Evolutionary conservation across 2,329 filamentous ascomycete genomes (phyloP).

Genomic region (Colletotrichum navitas): DNA sequence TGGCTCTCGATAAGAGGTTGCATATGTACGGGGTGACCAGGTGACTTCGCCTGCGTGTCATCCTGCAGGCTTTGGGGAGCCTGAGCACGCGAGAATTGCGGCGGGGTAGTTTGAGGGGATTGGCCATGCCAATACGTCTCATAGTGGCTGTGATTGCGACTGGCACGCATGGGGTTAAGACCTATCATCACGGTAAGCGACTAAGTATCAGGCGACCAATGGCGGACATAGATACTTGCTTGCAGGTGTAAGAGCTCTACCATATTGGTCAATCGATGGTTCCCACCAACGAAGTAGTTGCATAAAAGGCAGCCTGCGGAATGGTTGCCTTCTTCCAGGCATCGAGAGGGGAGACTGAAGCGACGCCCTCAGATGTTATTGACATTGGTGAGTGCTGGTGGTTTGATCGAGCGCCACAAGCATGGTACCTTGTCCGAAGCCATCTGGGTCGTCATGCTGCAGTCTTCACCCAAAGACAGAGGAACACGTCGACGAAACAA

Average conservation of each 20-base stretch:
- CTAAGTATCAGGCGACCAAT: neutral
- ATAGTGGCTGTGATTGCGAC: neutral
- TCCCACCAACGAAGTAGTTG: neutral
- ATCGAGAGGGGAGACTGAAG: neutral
- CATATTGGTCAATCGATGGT: neutral
- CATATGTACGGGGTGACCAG: neutral
- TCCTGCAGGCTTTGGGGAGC: neutral
- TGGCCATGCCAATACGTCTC: neutral
- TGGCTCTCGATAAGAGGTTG: neutral
- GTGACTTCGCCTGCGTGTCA: neutral
- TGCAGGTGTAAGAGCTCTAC: neutral
- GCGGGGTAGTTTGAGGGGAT: neutral
- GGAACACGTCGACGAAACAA: neutral
- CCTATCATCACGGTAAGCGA: neutral
- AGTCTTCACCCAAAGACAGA: neutral
- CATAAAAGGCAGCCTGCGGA: neutral
- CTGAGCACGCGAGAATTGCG: neutral
- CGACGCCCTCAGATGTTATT: neutral
- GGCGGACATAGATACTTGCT: neutral
- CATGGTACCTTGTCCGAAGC: neutral
- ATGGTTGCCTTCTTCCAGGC: neutral
- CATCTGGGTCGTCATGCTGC: neutral
- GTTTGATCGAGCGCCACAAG: neutral
- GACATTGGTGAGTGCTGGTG: neutral
- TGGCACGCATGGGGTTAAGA: neutral